phyloP scores from a whole-genome alignment of 1,139 yeast genomes.

The Diutina scorzettiae region DNA sequence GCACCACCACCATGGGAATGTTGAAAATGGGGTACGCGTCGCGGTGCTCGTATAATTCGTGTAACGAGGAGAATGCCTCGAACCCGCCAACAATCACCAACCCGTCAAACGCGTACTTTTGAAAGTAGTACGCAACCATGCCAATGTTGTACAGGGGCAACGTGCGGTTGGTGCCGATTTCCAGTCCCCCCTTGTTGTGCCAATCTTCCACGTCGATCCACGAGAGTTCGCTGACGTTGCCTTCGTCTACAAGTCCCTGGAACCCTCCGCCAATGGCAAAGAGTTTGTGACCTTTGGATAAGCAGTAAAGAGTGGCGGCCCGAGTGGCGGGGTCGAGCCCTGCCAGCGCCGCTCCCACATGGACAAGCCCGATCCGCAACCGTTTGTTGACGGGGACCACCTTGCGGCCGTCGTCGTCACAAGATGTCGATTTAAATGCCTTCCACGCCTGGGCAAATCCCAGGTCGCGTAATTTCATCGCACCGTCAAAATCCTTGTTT shows the following conservation, averaged over 20 bases:
- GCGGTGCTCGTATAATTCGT: conserved; percentile 68
- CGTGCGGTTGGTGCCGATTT: conserved; percentile 80
- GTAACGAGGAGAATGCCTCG: conserved; percentile 78
- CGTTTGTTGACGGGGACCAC: conserved; percentile 11
- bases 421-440: too few relatives aligned
- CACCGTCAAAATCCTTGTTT: conserved; percentile 67
- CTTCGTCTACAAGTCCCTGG: conserved; percentile 78
- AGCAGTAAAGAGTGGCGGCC: conserved; percentile 83
- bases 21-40: conserved; percentile 74
- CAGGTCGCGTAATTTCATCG: conserved; percentile 78
- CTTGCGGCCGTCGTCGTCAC: conserved; percentile 10
- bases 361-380: conserved; percentile 35
- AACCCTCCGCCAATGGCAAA: conserved; percentile 88
- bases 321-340: conserved; percentile 90
- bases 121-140: conserved; percentile 68
- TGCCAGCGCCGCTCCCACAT: conserved; percentile 96
- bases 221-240: conserved; percentile 54
- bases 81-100: conserved; percentile 88
- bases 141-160: conserved; percentile 29
- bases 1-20: conserved; percentile 86
- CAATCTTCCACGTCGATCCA: conserved; percentile 89
- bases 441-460: conserved; percentile 53
- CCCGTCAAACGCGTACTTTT: conserved; percentile 76
- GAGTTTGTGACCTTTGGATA: conserved; percentile 81
- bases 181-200: conserved; percentile 90